phyloP scores from a whole-genome alignment of 768 basidiomycete genomes.

The Phanerochaete sordida region DNA sequence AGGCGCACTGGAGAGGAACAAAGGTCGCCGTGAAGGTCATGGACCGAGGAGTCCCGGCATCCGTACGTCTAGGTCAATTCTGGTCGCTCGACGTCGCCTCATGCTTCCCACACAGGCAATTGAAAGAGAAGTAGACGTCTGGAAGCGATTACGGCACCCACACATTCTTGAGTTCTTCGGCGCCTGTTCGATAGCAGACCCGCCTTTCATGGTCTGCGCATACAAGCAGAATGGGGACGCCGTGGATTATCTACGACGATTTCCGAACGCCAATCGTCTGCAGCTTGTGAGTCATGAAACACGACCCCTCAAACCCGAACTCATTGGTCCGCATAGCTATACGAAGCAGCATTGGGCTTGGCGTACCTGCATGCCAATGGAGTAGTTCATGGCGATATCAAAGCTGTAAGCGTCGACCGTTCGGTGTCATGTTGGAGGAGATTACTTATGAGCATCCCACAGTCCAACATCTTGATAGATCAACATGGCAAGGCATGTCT shows the following conservation, averaged over 20 bases:
- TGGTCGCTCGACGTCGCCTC: background rate
- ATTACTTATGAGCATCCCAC: background rate
- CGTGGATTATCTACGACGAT: slow-evolving; percentile 4
- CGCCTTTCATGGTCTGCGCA: slow-evolving; percentile 14
- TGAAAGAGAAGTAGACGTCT: slow-evolving; percentile 6
- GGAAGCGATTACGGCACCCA: slow-evolving; percentile 10
- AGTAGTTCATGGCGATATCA: slow-evolving; percentile 25
- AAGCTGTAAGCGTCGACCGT: slow-evolving; percentile 16
- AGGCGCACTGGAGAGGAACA: slow-evolving; percentile 3
- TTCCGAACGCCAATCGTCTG: slow-evolving; percentile 11
- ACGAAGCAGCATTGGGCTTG: slow-evolving; percentile 19
- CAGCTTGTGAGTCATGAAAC: slow-evolving; percentile 6
- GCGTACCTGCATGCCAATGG: slow-evolving; percentile 19
- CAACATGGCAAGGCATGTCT: slow-evolving; percentile 12
- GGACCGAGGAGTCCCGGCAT: background rate
- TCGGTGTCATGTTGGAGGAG: background rate
- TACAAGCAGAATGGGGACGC: slow-evolving; percentile 13
- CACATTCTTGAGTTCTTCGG: slow-evolving; percentile 12
- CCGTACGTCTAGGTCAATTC: background rate
- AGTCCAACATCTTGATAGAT: slow-evolving; percentile 17
- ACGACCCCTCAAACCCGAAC: too few relatives aligned
- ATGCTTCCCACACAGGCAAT: background rate
- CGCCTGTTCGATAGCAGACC: slow-evolving; percentile 1
- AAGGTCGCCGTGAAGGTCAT: slow-evolving; percentile 11
- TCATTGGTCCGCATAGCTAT: slow-evolving; percentile 6